A percentile compares a stretch with the other conserved stretches of the same genome.
phyloP scores from a whole-genome alignment of 1,284 basidiomycete species.

The Stereum hirsutum region DNA sequence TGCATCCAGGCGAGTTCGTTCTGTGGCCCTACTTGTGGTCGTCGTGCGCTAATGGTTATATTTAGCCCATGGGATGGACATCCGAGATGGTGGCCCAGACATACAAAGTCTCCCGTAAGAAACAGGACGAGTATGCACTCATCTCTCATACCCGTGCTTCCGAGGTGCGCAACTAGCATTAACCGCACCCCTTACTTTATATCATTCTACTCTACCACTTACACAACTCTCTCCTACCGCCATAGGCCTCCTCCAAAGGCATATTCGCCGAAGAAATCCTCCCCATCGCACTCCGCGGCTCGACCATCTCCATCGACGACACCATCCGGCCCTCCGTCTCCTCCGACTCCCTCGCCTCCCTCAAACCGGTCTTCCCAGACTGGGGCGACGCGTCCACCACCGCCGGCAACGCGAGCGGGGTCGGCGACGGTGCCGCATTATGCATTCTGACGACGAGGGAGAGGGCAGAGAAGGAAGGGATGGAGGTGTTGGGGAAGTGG shows the following conservation, averaged over 20 bases:
- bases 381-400: constrained; percentile 76
- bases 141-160: constrained; percentile 75
- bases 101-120: constrained; percentile 66
- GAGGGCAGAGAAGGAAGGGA: constrained; percentile 76
- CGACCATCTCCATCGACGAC: constrained; percentile 61
- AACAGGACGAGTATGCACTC: constrained; percentile 76
- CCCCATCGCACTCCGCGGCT: constrained; percentile 57
- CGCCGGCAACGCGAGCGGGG: constrained; percentile 87
- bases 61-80: constrained; percentile 88
- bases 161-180: constrained; percentile 33
- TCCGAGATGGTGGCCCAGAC: constrained; percentile 78
- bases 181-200: too few relatives aligned
- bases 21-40: neutral
- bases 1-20: constrained; percentile 55
- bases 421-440: constrained; percentile 92
- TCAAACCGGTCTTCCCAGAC: constrained; percentile 71
- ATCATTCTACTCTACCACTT: constrained; percentile 2
- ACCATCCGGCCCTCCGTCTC: constrained; percentile 78
- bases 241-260: constrained; percentile 51
- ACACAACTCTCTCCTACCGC: neutral
- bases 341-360: constrained; percentile 48
- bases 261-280: constrained; percentile 77
- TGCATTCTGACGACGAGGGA: constrained; percentile 83
- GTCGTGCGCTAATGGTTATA: constrained; percentile 1
- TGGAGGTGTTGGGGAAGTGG: constrained; percentile 88